Evolutionary conservation across 306 rosid species (phyloP).

Genomic region (Acacia acuminata): DNA sequence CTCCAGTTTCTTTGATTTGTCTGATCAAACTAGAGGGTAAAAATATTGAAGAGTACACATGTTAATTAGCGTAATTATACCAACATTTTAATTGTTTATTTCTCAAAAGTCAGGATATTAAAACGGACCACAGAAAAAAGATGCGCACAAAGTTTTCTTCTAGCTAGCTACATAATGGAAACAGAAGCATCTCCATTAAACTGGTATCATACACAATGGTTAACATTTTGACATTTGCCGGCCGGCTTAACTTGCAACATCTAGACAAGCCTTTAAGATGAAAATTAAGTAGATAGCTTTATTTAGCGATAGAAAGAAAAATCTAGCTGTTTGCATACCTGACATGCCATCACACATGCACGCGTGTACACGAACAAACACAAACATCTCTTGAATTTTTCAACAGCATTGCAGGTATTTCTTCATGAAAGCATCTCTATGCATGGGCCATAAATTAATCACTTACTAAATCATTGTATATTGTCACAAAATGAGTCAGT

Average conservation of each 20-base stretch:
- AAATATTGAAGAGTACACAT: not conserved
- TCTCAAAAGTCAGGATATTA: not conserved
- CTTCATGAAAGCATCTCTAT: not conserved
- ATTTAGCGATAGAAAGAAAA: too few species aligned
- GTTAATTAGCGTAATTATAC: not conserved
- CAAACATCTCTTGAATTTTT: not conserved
- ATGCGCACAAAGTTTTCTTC: not conserved
- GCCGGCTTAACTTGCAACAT: not conserved
- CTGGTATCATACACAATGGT: not conserved
- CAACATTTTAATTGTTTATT: not conserved
- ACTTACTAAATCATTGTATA: not conserved
- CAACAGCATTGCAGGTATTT: not conserved
- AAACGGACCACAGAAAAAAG: not conserved
- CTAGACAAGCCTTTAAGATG: not conserved
- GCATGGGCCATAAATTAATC: not conserved
- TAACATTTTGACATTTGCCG: not conserved
- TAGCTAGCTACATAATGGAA: not conserved
- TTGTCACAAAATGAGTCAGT: not conserved
- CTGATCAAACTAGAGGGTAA: not conserved
- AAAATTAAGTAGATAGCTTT: not conserved
- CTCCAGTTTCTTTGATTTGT: not conserved
- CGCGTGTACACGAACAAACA: not conserved
- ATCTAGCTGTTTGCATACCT: not conserved
- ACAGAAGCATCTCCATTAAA: not conserved
- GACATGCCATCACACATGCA: not conserved